Evolutionary conservation across 306 rosid genomes (phyloP), one percentile per base, ranked within the genome.

Genomic region (Vigna trinervia): DNA sequence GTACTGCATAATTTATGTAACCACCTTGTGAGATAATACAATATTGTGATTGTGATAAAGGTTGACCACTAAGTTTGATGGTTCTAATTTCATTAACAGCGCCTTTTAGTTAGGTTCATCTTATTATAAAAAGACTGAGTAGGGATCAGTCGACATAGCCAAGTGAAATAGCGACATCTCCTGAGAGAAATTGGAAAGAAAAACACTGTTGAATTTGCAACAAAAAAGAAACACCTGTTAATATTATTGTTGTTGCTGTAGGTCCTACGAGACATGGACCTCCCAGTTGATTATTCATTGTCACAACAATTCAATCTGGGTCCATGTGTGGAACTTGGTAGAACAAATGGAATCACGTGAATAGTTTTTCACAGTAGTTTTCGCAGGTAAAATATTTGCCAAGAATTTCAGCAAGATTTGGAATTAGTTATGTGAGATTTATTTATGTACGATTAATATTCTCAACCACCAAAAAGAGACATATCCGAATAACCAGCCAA

Each of bases 261-360:
- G 88, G 78, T 79, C 88, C 87, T 78, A 84, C 83, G 58, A 77
- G 82, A 69, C 71, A 75, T 75, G 90, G 76, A 82, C 83, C 60
- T 84, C 81, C 64, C 54, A 73, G 57, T 73, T 74, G 64, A 63
- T 71, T 65, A 63, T 71, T 65, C 60, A 68, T 73, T 71, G 80
- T 79, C 54, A 43, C 54, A 79, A 70, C 77, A 72, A 54, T 48
- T 68, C 74, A 48, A 13, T 73, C 14, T 63, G 87, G 64, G 68
- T 76, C 84, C 76, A 81, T 75, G 38, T 54, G 72, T 48, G 56
- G 69, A 77, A 74, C 73, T 69, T 52, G 39, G 75, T 59, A 71
- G 80, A 78, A 74, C 73, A 60, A 56, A 69, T 11, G 45, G 50
- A 76, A 30, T 61, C 77, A 45, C 74, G 77, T 69, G 46, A 71